Conservation (phyloP, 306 rosid genomes). For the Mucuna pruriens region DNA sequence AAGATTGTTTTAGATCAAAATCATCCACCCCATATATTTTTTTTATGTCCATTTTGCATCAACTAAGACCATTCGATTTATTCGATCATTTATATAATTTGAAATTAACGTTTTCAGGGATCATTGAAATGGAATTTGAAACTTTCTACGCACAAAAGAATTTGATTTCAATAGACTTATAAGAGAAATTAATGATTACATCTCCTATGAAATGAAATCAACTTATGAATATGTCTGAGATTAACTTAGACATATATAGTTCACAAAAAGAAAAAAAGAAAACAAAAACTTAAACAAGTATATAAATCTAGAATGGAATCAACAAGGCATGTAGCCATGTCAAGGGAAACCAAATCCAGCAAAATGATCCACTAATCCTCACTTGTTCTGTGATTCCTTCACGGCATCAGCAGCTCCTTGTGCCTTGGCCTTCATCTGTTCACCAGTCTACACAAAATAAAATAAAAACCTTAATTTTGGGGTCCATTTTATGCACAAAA, state of each 20-base stretch:
- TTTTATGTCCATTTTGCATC: too few species aligned
- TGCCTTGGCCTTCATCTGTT: conserved; percentile 52
- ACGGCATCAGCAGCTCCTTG: conserved; percentile 55
- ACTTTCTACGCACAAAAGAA: neutral
- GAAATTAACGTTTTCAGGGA: neutral
- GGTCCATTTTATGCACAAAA: neutral
- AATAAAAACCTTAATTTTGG: neutral
- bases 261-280: too few species aligned
- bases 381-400: conserved; percentile 58
- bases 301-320: neutral
- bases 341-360: conserved; percentile 24
- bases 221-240: neutral
- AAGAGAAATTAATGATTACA: conserved; percentile 10
- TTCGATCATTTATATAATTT: neutral
- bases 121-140: neutral
- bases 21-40: too few species aligned
- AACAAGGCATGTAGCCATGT: conserved; percentile 10
- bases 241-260: neutral
- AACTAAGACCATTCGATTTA: too few species aligned
- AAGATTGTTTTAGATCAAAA: too few species aligned
- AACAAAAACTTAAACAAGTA: neutral
- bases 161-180: conserved; percentile 35
- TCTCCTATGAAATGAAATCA: neutral
- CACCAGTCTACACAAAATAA: conserved; percentile 41
- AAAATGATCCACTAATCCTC: conserved; percentile 31